Evolutionary conservation across 805 yeast species (phyloP).

Genomic region (Candida parachauliodes): DNA sequence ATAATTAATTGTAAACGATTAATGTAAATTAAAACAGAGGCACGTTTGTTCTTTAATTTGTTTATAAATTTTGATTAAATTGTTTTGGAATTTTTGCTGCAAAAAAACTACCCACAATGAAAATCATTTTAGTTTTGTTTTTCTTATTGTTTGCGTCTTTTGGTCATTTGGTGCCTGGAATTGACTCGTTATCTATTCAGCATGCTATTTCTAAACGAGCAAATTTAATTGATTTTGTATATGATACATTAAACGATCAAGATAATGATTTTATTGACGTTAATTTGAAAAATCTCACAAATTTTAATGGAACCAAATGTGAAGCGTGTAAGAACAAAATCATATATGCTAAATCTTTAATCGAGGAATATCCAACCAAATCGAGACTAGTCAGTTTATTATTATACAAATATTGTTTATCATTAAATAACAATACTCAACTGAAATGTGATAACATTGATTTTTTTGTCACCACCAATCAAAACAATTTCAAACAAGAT

Average conservation of each 20-base stretch:
- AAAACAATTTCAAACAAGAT: conserved; percentile 16
- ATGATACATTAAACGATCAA: conserved; percentile 18
- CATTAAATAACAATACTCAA: conserved; percentile 24
- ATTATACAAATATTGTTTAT: conserved; percentile 33
- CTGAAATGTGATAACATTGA: conserved; percentile 32
- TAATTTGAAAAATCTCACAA: conserved; percentile 25
- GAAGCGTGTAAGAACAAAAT: conserved; percentile 34
- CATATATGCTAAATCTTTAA: conserved; percentile 23
- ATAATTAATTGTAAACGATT: too few species aligned
- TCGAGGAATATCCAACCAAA: conserved; percentile 26
- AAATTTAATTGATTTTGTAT: conserved; percentile 23
- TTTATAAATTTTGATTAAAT: too few species aligned
- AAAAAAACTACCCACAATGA: not conserved
- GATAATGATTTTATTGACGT: conserved; percentile 28
- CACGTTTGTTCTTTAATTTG: too few species aligned
- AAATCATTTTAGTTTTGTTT: not conserved
- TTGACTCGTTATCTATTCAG: conserved; percentile 17
- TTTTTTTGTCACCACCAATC: conserved; percentile 35
- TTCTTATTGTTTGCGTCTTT: not conserved
- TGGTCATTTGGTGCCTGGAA: conserved; percentile 20
- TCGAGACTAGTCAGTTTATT: conserved; percentile 33
- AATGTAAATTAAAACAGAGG: too few species aligned
- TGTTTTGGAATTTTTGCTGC: conserved; percentile 5
- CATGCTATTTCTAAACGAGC: conserved; percentile 18
- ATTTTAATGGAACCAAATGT: conserved; percentile 31